Evolutionary conservation across 257 asterid genomes (phyloP).

Genomic region (Capsicum rhomboideum): DNA sequence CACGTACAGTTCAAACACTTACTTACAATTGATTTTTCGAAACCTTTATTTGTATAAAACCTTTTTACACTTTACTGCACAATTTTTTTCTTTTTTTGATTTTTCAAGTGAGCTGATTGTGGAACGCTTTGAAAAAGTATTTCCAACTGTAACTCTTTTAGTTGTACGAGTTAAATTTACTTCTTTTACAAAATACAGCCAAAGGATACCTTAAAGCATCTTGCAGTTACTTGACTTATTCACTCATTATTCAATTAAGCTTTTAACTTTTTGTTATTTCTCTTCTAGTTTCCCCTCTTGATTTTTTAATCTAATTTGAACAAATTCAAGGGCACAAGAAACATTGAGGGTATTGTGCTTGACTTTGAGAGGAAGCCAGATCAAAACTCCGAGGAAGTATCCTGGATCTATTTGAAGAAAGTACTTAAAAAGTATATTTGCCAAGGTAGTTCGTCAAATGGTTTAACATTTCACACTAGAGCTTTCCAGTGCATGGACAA

Average conservation of each 20-base stretch:
- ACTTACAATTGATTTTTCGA: neutral
- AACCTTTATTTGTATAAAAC: neutral
- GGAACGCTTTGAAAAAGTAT: neutral
- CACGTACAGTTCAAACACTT: neutral
- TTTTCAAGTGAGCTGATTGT: neutral
- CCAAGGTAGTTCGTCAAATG: constrained; percentile 4
- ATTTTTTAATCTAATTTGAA: neutral
- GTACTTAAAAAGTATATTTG: neutral
- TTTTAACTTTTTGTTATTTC: neutral
- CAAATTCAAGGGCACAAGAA: constrained; percentile 19
- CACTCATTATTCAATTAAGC: neutral
- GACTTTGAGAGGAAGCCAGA: constrained; percentile 10
- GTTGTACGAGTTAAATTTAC: neutral
- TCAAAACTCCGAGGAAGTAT: neutral
- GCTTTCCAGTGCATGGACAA: constrained; percentile 15
- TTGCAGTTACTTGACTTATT: neutral
- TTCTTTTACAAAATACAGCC: neutral
- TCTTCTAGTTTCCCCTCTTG: neutral
- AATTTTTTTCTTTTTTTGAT: neutral
- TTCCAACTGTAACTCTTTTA: neutral
- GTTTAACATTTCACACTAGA: neutral
- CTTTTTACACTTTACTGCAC: neutral
- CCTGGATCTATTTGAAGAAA: constrained; percentile 6
- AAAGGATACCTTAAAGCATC: neutral
- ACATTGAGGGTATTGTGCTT: constrained; percentile 22